Base-by-base conservation (phyloP, 2,329 filamentous ascomycete species). In the Aspergillus pseudoterreus region DNA sequence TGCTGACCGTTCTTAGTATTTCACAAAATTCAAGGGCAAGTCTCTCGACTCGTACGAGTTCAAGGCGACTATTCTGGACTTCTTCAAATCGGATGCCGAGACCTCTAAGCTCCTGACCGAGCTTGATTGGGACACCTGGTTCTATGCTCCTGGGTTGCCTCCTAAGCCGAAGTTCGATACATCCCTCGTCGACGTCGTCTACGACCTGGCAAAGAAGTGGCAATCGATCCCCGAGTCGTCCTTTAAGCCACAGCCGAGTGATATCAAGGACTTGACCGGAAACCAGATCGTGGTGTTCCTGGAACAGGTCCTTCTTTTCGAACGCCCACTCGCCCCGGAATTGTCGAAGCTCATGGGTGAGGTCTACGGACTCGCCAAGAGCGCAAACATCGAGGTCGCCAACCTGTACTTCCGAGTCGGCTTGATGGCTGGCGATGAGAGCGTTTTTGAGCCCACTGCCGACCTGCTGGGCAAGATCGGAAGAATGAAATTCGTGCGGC, bases 401-500 rank as follows among this genome's bases (percentile, higher is more conserved):
- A 82, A 85, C 14, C 82, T 92, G 1, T 97, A 90, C 73, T 87
- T 90, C 64, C 82, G 84, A 49, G 82, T 96, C 32, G 89, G 89
- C 1, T 80, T 99, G 64, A 82, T 82, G 62, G 87, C 89, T 11
- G 82, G 84, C 51, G 88, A 91, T 62, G 71, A 79, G 47, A 81
- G 78, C 51, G 82, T 87, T 35, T 90, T 92, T 63, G 68, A 82
- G 53, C 85, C 86, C 1, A 83, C 90, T 0, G 84, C 87, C 1
- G 82, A 88, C 52, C 76, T 96, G 50, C 77, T 97, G 36, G 88
- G 89, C 30, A 79, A 80, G 47, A 91, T 96, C 21, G 94, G 94
- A 11, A 79, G 94, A 51, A 97, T 99, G 94, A 97, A 97, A 81
- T 97, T 92, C 71, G 92, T 97, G 53, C 80, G 92, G 44, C 90